Evolutionary conservation across 2,329 filamentous ascomycete species (phyloP), one percentile per base, ranked within the genome.

Genomic region (Talaromyces verruculosus): DNA sequence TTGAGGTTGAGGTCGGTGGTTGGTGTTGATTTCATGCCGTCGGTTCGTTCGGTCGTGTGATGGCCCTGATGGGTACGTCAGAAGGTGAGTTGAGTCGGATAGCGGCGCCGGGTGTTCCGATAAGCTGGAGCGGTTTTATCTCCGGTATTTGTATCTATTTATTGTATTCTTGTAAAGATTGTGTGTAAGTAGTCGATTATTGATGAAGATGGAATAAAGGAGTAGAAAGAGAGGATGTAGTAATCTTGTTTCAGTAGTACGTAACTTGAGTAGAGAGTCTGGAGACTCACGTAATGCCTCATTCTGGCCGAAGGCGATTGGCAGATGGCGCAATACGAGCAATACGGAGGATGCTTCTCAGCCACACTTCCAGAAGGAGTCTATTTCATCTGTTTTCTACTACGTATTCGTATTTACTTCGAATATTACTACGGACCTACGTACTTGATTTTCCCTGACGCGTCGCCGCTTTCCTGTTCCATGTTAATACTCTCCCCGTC

Each of bases 211-310:
- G 13, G 19, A 11, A 22, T 1, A 37, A 28, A n/a, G n/a, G 19
- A 10, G n/a, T 17, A 45, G 41, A 11, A 28, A 22, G 11, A n/a
- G 25, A 2, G 13, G 47, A 7, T 3, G 47, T n/a, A n/a, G 33
- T 30, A 53, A 53, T 53, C 33, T 53, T 30, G 6, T 22, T 35
- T 2, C 30, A 33, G 39, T n/a, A 10, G 30, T 33, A 30, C 30
- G 7, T 19, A 25, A 25, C 2, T 25, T 25, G 1, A 22, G n/a
- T 8, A 45, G n/a, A 6, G 37, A 15, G 13, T 11, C 11, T 15
- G 5, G 39, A n/a, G 41, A 43, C 17, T 25, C 49, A 57, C 53
- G 53, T 57, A 57, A 57, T 57, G 53, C 53, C 51, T 55, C 30
- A 55, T 55, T 19, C 51, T 13, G 51, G 17, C 5, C 1, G 1